Conservation (phyloP, 495 filamentous ascomycete species). For the Pyrenula massariospora region DNA sequence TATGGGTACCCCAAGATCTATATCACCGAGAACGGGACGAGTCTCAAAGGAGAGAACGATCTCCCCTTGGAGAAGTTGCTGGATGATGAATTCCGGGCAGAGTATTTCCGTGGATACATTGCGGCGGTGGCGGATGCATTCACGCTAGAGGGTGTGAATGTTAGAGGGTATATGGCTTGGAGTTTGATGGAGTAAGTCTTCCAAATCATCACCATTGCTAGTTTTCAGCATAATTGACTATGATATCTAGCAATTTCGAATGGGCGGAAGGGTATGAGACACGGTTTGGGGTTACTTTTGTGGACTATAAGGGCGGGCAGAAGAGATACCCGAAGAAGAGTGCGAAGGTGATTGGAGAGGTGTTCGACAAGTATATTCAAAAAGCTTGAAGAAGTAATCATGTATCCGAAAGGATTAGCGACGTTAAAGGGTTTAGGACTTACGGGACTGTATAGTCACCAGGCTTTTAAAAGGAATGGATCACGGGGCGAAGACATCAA, state of each 20-base stretch:
- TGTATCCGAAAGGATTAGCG: no score
- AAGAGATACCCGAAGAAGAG: slow-evolving; percentile 72
- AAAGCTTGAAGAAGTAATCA: slow-evolving; percentile 14
- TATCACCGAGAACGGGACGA: slow-evolving; percentile 75
- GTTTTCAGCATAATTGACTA: neutral
- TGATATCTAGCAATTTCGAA: slow-evolving; percentile 34
- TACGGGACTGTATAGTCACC: no score
- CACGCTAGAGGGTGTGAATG: slow-evolving; percentile 55
- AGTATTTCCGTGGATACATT: slow-evolving; percentile 67
- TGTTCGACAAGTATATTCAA: slow-evolving; percentile 41
- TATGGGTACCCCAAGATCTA: slow-evolving; percentile 66
- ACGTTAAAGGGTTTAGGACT: no score
- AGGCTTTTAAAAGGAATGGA: no score
- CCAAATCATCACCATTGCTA: neutral
- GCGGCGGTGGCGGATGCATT: slow-evolving; percentile 57
- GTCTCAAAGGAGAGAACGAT: slow-evolving; percentile 68
- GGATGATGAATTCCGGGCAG: slow-evolving; percentile 60
- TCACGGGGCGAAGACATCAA: no score
- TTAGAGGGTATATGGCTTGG: slow-evolving; percentile 69
- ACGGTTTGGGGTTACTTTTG: slow-evolving; percentile 68
- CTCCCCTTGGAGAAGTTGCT: slow-evolving; percentile 54
- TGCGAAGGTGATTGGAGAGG: slow-evolving; percentile 48
- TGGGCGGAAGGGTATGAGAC: slow-evolving; percentile 75
- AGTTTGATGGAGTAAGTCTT: slow-evolving; percentile 55
- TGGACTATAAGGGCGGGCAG: slow-evolving; percentile 64